Evolutionary conservation across 139 green algal species (phyloP).

Genomic region (Chlorokybus atmophyticus): DNA sequence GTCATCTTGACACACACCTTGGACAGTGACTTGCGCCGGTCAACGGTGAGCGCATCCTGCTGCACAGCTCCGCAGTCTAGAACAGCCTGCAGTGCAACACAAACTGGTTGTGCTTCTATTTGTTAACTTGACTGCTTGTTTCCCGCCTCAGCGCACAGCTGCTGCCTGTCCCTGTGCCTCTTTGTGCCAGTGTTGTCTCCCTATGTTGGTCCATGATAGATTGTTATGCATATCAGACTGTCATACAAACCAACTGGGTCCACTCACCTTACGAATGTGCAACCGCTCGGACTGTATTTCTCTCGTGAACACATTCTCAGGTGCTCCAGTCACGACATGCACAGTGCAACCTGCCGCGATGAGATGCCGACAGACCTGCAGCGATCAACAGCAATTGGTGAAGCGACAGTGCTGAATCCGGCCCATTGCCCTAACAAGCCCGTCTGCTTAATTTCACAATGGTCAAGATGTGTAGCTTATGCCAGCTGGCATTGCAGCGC

Average conservation of each 20-base stretch:
- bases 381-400: too few species aligned
- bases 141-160: conserved; percentile 23
- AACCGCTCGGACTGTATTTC: conserved; percentile 1
- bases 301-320: conserved; percentile 8
- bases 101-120: too few species aligned
- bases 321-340: conserved; percentile 33
- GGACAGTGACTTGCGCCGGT: conserved; percentile 34
- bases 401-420: too few species aligned
- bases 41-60: conserved; percentile 49
- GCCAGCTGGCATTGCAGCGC: too few species aligned
- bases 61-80: conserved; percentile 48
- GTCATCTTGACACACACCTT: neutral
- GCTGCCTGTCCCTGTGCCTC: neutral
- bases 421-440: too few species aligned
- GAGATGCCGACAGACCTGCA: conserved; percentile 25
- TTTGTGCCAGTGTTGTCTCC: neutral
- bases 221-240: too few species aligned
- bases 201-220: neutral
- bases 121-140: neutral
- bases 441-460: too few species aligned
- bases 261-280: neutral
- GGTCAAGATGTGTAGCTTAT: too few species aligned
- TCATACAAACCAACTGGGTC: too few species aligned
- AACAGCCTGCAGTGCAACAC: neutral
- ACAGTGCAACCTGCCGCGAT: conserved; percentile 33